phyloP scores from a whole-genome alignment of 805 yeast species.

The Metschnikowia continentalis region DNA sequence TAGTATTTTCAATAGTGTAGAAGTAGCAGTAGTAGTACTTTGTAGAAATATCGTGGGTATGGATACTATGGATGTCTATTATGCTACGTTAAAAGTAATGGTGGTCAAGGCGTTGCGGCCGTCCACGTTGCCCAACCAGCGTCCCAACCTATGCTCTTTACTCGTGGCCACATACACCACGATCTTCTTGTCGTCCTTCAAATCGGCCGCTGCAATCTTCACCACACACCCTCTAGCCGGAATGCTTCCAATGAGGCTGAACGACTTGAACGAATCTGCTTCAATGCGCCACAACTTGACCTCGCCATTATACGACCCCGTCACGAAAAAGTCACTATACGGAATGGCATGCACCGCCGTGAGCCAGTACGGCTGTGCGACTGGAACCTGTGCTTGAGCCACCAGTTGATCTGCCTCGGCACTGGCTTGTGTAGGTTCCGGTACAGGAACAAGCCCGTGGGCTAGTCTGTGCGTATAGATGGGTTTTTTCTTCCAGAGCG shows the following conservation, averaged over 20 bases:
- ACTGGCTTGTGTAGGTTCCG: slow-evolving; percentile 38
- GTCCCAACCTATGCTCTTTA: slow-evolving; percentile 84
- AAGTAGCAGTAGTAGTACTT: too few relatives aligned
- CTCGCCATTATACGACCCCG: slow-evolving; percentile 85
- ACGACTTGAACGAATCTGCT: slow-evolving; percentile 58
- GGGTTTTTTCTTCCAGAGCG: slow-evolving; percentile 86
- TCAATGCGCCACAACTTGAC: slow-evolving; percentile 75
- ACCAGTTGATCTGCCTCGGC: slow-evolving; percentile 54
- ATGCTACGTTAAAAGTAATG: slow-evolving; percentile 30
- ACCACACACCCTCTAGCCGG: slow-evolving; percentile 68
- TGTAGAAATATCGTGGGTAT: too few relatives aligned
- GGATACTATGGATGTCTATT: neutral
- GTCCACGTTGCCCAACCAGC: slow-evolving; percentile 66
- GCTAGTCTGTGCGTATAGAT: slow-evolving; percentile 61
- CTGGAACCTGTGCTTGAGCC: slow-evolving; percentile 54
- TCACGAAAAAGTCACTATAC: slow-evolving; percentile 73
- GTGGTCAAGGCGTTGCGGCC: slow-evolving; percentile 65
- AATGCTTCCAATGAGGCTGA: slow-evolving; percentile 54
- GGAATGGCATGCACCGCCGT: slow-evolving; percentile 81
- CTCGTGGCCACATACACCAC: slow-evolving; percentile 57
- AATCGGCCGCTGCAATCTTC: slow-evolving; percentile 54
- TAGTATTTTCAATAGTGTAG: too few relatives aligned
- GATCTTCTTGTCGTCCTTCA: slow-evolving; percentile 46
- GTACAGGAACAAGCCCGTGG: slow-evolving; percentile 63
- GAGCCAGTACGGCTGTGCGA: slow-evolving; percentile 77